Percentiles rank a stretch among this genome's conserved stretches.
phyloP scores from a whole-genome alignment of 2,329 filamentous ascomycete species.

The Xylariaceae sp. region DNA sequence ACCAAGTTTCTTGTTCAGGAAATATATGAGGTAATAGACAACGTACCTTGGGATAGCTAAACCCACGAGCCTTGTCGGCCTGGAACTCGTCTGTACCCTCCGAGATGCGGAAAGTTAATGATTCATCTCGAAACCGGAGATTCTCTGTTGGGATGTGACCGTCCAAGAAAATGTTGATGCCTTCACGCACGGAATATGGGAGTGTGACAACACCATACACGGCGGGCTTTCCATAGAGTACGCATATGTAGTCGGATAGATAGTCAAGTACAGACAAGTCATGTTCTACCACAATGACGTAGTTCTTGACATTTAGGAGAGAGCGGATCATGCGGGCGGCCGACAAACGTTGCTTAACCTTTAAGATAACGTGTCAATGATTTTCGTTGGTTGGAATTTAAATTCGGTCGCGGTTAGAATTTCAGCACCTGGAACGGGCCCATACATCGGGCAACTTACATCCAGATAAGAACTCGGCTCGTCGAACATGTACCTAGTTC shows the following conservation, averaged over 20 bases:
- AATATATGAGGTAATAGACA: neutral
- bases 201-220: constrained; percentile 97
- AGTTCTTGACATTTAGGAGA: constrained; percentile 81
- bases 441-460: constrained; percentile 60
- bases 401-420: neutral
- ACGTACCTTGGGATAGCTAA: constrained; percentile 34
- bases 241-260: constrained; percentile 96
- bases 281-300: constrained; percentile 98
- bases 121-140: constrained; percentile 20
- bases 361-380: neutral
- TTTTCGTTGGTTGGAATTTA: neutral
- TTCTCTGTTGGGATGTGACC: constrained; percentile 20
- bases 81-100: constrained; percentile 17
- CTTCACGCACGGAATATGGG: constrained; percentile 92
- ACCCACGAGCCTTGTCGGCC: constrained; percentile 16
- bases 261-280: constrained; percentile 98
- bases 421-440: too few species aligned
- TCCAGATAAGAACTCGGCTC: constrained; percentile 98
- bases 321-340: constrained; percentile 91
- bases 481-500: constrained; percentile 83
- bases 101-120: constrained; percentile 17
- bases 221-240: constrained; percentile 91
- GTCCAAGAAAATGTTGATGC: constrained; percentile 21
- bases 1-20: neutral
- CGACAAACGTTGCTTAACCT: constrained; percentile 75